phyloP scores from a whole-genome alignment of 441 rosid genomes.

The Pelargonium citronellum region DNA sequence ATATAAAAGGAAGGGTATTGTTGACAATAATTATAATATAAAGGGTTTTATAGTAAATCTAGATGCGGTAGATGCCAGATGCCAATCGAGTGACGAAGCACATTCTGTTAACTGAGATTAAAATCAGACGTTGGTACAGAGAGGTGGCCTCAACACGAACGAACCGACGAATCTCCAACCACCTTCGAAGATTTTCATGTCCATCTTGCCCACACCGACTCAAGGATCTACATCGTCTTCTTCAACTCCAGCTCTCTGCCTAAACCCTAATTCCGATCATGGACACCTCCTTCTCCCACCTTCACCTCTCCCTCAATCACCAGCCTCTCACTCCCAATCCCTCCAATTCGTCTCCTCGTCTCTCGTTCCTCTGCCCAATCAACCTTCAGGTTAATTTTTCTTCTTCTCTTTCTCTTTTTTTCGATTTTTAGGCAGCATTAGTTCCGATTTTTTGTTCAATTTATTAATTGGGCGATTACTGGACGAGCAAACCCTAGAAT shows the following conservation, averaged over 20 bases:
- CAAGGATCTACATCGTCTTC: conserved; percentile 57
- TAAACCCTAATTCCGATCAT: conserved; percentile 57
- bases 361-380: conserved; percentile 15
- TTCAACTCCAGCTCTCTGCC: conserved; percentile 32
- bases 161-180: not conserved
- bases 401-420: not conserved
- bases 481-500: not conserved
- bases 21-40: not conserved
- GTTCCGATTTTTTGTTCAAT: not conserved
- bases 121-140: not conserved
- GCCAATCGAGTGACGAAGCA: not conserved
- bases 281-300: conserved; percentile 41
- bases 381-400: conserved; percentile 31
- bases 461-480: conserved; percentile 1
- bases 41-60: not conserved
- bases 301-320: conserved; percentile 11
- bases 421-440: not conserved
- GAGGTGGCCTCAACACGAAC: conserved; percentile 33
- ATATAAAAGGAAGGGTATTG: not conserved
- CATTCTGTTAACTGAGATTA: not conserved
- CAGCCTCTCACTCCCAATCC: conserved; percentile 24
- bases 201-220: conserved; percentile 80
- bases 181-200: conserved; percentile 62
- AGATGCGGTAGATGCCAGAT: conserved; percentile 22
- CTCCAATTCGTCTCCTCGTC: conserved; percentile 26